Conservation (phyloP, 2,329 filamentous ascomycete genomes). For the Cladophialophora psammophila region DNA sequence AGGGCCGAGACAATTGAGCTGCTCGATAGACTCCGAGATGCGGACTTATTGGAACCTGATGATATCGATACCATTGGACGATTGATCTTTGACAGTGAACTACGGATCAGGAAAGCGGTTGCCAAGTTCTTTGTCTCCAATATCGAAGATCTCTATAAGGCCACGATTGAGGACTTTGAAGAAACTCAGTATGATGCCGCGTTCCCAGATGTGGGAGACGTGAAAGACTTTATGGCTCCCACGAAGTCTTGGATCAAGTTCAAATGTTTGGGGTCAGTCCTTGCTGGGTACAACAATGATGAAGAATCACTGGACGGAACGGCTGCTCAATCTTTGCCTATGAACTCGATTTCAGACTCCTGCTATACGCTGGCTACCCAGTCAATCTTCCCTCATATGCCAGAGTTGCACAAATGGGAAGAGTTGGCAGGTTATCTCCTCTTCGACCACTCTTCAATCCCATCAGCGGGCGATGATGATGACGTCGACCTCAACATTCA, state of each 20-base stretch:
- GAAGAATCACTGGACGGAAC: constrained; percentile 59
- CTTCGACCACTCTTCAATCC: constrained; percentile 81
- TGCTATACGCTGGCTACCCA: constrained; percentile 86
- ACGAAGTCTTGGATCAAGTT: constrained; percentile 87
- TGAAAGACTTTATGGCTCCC: constrained; percentile 74
- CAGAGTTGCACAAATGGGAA: constrained; percentile 86
- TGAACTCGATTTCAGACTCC: constrained; percentile 66
- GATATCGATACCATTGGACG: constrained; percentile 89
- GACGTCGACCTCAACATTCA: constrained; percentile 71
- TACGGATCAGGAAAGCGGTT: constrained; percentile 84
- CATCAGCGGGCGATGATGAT: constrained; percentile 60
- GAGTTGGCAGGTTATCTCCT: constrained; percentile 86
- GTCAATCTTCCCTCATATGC: constrained; percentile 80
- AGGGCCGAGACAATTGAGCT: constrained; percentile 81
- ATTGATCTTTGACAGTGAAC: constrained; percentile 86
- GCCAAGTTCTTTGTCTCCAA: constrained; percentile 90
- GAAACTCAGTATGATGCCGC: constrained; percentile 81
- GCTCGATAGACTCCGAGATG: constrained; percentile 80
- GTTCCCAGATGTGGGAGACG: constrained; percentile 72
- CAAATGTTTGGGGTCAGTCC: constrained; percentile 85
- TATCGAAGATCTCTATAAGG: constrained; percentile 80
- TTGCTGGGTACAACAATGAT: constrained; percentile 79
- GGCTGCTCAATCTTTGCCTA: constrained; percentile 40
- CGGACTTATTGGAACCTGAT: constrained; percentile 85
- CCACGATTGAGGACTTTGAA: constrained; percentile 81